These are phyloP conservation scores for Boletus rufocinnamomeus DNA, from an alignment of 768 basidiomycete genomes.

Conservation along the genomic window DNA sequence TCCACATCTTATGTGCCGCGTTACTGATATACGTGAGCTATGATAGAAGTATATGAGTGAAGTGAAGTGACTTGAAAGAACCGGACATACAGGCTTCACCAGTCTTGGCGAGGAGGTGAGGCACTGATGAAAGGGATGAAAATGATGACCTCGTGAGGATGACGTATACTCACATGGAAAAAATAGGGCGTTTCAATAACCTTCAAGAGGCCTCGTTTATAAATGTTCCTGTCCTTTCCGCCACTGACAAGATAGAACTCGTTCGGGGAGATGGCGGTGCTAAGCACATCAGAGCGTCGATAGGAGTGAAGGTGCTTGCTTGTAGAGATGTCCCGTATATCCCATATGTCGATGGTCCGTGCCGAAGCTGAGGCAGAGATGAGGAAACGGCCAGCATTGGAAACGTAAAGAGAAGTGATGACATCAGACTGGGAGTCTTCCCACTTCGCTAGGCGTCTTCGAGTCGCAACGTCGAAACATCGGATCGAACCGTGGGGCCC, in stretches of 20 bases:
- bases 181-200: not conserved
- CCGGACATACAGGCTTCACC: not conserved
- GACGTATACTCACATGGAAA: not conserved
- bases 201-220: not conserved
- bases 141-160: not conserved
- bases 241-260: not conserved
- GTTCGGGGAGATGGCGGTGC: not conserved
- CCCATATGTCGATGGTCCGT: not conserved
- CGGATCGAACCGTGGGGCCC: not conserved
- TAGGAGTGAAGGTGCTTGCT: not conserved
- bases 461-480: not conserved
- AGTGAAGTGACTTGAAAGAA: not conserved
- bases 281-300: not conserved
- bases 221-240: not conserved
- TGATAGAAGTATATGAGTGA: not conserved
- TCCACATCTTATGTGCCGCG: constrained; percentile 6
- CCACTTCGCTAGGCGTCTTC: not conserved
- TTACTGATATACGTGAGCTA: constrained; percentile 19
- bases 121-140: not conserved
- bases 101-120: not conserved
- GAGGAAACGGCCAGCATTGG: not conserved
- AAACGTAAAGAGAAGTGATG: not conserved
- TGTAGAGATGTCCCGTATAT: not conserved
- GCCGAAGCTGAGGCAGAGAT: not conserved
- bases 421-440: not conserved